These are phyloP conservation scores for Aspergillus puulaauensis DNA, from an alignment of 2,329 filamentous ascomycete species.

Conservation along the genomic window DNA sequence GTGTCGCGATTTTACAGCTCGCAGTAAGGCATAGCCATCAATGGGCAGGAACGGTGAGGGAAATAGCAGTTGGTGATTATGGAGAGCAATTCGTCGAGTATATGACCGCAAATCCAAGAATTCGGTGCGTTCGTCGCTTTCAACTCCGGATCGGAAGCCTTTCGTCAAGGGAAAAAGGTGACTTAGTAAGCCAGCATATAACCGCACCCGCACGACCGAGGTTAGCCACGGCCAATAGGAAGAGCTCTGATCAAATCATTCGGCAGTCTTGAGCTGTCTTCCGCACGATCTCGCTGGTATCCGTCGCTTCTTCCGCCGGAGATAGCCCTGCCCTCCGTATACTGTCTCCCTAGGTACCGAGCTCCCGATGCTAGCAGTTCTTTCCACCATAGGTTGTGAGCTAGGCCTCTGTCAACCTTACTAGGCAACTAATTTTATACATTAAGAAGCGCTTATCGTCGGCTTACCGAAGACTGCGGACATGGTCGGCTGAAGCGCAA, in stretches of 20 bases:
- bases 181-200: slow-evolving; percentile 9
- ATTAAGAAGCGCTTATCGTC: neutral
- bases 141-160: neutral
- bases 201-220: slow-evolving; percentile 22
- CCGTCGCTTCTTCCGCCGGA: neutral
- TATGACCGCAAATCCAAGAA: neutral
- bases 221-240: slow-evolving; percentile 28
- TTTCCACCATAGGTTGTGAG: neutral
- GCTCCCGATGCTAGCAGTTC: too few relatives aligned
- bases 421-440: too few relatives aligned
- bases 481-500: neutral
- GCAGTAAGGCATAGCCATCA: slow-evolving; percentile 17
- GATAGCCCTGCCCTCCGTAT: neutral
- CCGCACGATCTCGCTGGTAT: too few relatives aligned
- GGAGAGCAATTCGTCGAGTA: neutral
- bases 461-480: neutral
- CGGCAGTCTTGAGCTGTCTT: neutral
- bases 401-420: too few relatives aligned
- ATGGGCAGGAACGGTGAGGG: neutral
- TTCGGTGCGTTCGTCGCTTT: neutral
- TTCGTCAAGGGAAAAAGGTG: slow-evolving; percentile 3
- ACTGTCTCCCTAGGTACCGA: too few relatives aligned
- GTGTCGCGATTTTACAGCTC: slow-evolving; percentile 9
- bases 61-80: neutral
- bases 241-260: slow-evolving; percentile 24